Evolutionary conservation across 2,329 filamentous ascomycete genomes (phyloP), one percentile per base, ranked within the genome.

Genomic region (Monosporascus sp.): DNA sequence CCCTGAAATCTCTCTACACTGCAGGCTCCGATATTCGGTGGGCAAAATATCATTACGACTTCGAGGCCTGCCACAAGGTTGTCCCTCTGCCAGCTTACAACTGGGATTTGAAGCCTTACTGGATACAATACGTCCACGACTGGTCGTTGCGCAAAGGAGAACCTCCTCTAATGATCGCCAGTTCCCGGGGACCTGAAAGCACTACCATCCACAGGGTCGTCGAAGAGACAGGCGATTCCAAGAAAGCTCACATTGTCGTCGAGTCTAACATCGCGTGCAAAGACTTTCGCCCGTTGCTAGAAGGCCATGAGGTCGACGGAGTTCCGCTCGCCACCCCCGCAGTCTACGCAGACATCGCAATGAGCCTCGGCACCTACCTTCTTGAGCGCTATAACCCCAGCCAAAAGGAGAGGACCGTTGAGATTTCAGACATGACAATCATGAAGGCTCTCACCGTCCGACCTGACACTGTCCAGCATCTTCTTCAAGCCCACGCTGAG

Each of bases 71-170:
- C 5, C 77, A 82, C 45, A 70, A 77, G 53, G 70, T 86, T 25
- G 68, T 85, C 27, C 66, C 74, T 2, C 68, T 87, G 11, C 84
- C 84, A 2, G 76, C 78, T 2, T 87, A 86, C 65, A 74, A 71
- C 11, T 87, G 82, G 69, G 81, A 86, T 63, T 71, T 77, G 57
- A 85, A 86, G 71, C 78, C 75, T 54, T 86, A 86, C 54, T 71
- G 68, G 66, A 62, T 70, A 11, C 58, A 63, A 17, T 70, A 69
- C 44, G 57, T 74, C 59, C 80, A 83, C 62, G 80, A 86, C 68
- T 86, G 81, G 80, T 78, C 75, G 14, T 70, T 85, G 46, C 79
- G 75, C 54, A 86, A 86, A 69, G 82, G 81, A 25, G 77, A 84
- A 61, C 73, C 66, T 31, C 62, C 66, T 22, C 57, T 66, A 5